phyloP scores from a whole-genome alignment of 2,329 filamentous ascomycete genomes.

The Purpureocillium takamizusanense region DNA sequence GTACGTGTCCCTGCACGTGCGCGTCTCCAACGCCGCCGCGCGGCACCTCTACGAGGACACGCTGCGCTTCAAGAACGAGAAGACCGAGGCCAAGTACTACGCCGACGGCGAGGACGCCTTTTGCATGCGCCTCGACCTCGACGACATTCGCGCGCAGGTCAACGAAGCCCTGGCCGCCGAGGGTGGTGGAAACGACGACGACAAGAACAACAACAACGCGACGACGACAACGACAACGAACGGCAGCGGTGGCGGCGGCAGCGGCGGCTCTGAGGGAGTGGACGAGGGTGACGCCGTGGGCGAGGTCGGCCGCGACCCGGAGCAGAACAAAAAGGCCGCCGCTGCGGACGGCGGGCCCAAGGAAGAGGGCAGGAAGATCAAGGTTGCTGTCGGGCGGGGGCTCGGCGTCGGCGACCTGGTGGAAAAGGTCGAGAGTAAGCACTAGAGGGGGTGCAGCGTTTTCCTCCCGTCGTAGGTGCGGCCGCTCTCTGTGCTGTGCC shows the following conservation, averaged over 20 bases:
- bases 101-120: constrained; percentile 96
- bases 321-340: neutral
- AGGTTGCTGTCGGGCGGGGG: constrained; percentile 74
- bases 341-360: no score
- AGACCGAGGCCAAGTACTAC: constrained; percentile 85
- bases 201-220: constrained; percentile 11
- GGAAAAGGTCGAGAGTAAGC: constrained; percentile 54
- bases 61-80: constrained; percentile 79
- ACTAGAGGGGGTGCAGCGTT: constrained; percentile 7
- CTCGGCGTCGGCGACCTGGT: constrained; percentile 73
- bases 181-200: constrained; percentile 13
- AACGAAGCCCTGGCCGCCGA: constrained; percentile 32
- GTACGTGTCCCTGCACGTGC: constrained; percentile 94
- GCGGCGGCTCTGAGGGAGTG: constrained; percentile 15
- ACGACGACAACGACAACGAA: constrained; percentile 25
- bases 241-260: constrained; percentile 4
- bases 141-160: constrained; percentile 43
- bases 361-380: constrained; percentile 54
- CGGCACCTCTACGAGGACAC: constrained; percentile 89
- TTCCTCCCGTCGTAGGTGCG: no score
- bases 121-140: constrained; percentile 83
- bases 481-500: no score
- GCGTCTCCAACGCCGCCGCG: constrained; percentile 85
- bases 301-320: constrained; percentile 46
- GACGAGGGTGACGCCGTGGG: constrained; percentile 68